A percentile compares a stretch with the other conserved stretches of the same genome.
phyloP scores from a whole-genome alignment of 2,329 filamentous ascomycete species.

The Thelonectria blattea region DNA sequence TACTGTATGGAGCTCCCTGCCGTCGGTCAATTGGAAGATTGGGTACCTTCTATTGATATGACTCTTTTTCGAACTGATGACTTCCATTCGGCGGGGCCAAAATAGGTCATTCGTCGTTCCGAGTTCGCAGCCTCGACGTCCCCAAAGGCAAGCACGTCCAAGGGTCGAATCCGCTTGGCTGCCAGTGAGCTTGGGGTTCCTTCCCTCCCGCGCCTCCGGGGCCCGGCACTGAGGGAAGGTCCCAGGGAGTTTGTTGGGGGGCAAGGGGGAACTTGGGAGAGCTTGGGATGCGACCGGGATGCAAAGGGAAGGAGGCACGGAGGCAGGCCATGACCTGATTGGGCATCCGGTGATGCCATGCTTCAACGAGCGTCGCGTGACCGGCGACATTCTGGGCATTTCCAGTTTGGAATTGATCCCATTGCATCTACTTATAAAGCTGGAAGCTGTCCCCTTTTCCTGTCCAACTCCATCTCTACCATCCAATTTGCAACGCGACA shows the following conservation, averaged over 20 bases:
- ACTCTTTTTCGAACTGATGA: not conserved
- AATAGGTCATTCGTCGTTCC: not conserved
- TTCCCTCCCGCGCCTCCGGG: constrained; percentile 17
- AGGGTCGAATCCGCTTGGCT: not conserved
- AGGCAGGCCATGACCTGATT: constrained; percentile 37
- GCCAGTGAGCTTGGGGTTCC: not conserved
- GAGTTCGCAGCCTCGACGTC: constrained; percentile 3
- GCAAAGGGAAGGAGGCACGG: not conserved
- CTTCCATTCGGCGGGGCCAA: not conserved
- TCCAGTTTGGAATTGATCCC: not conserved
- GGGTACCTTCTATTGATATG: not conserved
- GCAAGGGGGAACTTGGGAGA: not conserved
- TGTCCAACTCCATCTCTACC: constrained; percentile 13
- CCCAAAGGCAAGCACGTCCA: not conserved
- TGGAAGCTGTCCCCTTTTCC: constrained; percentile 30
- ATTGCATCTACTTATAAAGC: constrained; percentile 31
- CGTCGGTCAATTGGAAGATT: not conserved
- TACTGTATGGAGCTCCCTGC: constrained; percentile 1
- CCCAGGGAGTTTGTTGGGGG: not conserved
- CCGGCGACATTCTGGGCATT: constrained; percentile 6
- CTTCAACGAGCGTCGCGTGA: constrained; percentile 35
- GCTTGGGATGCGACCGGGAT: not conserved
- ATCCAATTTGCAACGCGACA: constrained; percentile 7
- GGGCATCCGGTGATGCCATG: constrained; percentile 38
- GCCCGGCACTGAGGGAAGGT: constrained; percentile 18